These are phyloP conservation scores for Phytophthora sp. DNA, from an alignment of 352 stramenopile species.

Conservation along the genomic window DNA sequence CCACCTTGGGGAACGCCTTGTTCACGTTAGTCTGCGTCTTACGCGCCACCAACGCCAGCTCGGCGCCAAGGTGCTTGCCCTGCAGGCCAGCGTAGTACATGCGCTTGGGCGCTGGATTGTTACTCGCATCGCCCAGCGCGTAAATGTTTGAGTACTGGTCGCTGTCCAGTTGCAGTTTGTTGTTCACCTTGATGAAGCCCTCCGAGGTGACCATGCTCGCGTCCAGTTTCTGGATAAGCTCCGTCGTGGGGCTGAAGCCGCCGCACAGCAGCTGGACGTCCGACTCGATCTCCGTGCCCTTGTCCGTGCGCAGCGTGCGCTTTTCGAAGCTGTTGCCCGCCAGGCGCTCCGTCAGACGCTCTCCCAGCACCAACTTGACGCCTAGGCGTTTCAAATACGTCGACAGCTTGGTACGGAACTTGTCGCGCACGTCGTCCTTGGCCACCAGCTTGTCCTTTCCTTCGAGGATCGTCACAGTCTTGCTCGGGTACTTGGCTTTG, in stretches of 20 bases:
- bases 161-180: slow-evolving; percentile 51
- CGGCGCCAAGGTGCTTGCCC: slow-evolving; percentile 45
- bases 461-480: slow-evolving; percentile 66
- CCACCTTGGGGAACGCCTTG: slow-evolving; percentile 50
- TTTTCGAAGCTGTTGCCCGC: slow-evolving; percentile 49
- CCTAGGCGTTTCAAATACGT: slow-evolving; percentile 43
- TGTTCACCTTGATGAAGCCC: slow-evolving; percentile 57
- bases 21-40: slow-evolving; percentile 45
- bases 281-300: slow-evolving; percentile 52
- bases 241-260: slow-evolving; percentile 45
- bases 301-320: slow-evolving; percentile 51
- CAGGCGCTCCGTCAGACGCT: slow-evolving; percentile 45
- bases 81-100: slow-evolving; percentile 49
- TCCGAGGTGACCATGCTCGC: slow-evolving; percentile 38
- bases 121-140: slow-evolving; percentile 55
- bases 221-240: slow-evolving; percentile 47
- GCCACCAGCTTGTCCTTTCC: slow-evolving; percentile 39
- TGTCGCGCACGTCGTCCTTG: slow-evolving; percentile 44
- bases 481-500: slow-evolving; percentile 55
- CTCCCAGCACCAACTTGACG: slow-evolving; percentile 55
- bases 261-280: slow-evolving; percentile 56
- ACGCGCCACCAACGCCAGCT: slow-evolving; percentile 44
- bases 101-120: slow-evolving; percentile 54
- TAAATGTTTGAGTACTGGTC: slow-evolving; percentile 55
- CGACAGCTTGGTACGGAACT: slow-evolving; percentile 52